Evolutionary conservation across 2,329 filamentous ascomycete species (phyloP), one percentile per base, ranked within the genome.

Genomic region (Rutstroemia sp.): DNA sequence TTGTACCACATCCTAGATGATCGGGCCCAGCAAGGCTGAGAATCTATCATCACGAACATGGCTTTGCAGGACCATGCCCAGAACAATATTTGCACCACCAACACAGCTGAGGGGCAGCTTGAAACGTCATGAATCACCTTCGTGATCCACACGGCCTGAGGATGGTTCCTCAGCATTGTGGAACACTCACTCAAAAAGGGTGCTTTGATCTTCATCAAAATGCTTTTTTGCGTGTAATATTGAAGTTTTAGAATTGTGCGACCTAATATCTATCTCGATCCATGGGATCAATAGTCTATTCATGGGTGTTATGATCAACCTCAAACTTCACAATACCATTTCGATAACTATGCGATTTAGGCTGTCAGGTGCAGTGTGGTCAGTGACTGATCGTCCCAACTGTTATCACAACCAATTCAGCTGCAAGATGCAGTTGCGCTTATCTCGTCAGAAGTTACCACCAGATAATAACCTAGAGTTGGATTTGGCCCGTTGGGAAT

Each of bases 171-270:
- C 19, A 55, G 39, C 38, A 9, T 51, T 51, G 53, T 55, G 46
- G 38, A 51, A 55, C 53, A 25, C 10, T 50, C 27, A 9, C 21
- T 37, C 41, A n/a, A 18, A 50, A 44, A 9, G 34, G 47, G 53
- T 47, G 46, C 50, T 38, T 34, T 55, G 47, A 55, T 55, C 47
- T 49, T 50, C 53, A 49, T 18, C 12, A 45, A 44, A 30, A 19
- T 50, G 30, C 47, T 55, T 55, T 55, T 55, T 44, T 27, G 19
- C 42, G 53, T 55, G 53, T 55, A 55, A 55, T 55, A 55, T 55
- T 55, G 53, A 51, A 47, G 53, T 55, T 55, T 55, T 48, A 48
- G 50, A 55, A 16, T 44, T 44, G 53, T 55, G 25, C 37, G 18
- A 55, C 53, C 18, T 55, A 55, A 55, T 55, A 18, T 49, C 49